Conservation (phyloP, 208 protist species). For the Acanthamoeba sp. region DNA sequence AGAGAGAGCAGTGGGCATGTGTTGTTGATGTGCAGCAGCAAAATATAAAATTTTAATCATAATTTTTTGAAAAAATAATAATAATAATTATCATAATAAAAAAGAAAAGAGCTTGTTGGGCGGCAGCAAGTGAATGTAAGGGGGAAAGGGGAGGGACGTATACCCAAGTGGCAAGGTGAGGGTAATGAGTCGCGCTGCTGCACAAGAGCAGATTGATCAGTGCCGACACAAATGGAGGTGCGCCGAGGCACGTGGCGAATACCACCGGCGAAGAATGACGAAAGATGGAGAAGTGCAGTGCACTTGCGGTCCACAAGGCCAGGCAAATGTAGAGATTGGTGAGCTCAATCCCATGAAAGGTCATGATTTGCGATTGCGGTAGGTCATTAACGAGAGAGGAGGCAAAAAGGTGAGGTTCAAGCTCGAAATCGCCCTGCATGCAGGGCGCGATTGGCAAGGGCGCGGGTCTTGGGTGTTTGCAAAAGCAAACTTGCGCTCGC, state of each 20-base stretch:
- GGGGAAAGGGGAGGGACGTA: background rate
- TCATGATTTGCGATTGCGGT: background rate
- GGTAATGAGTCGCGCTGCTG: background rate
- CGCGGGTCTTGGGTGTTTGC: no score
- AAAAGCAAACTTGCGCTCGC: no score
- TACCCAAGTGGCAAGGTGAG: slow-evolving; percentile 24
- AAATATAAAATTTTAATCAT: background rate
- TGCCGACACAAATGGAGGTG: background rate
- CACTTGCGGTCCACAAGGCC: background rate
- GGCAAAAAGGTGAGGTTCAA: background rate
- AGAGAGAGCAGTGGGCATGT: background rate
- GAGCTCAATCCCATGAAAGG: slow-evolving; percentile 20
- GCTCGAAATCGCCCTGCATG: background rate
- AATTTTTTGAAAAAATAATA: background rate
- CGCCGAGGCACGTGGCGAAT: background rate
- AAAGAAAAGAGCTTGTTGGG: no score
- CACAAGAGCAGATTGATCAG: background rate
- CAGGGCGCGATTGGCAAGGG: no score
- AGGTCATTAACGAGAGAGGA: background rate
- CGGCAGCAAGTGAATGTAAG: background rate
- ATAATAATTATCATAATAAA: no score
- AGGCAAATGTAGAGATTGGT: background rate
- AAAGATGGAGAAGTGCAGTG: background rate
- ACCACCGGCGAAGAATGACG: background rate
- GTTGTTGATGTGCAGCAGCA: background rate